These are phyloP conservation scores for Gyromitra esculenta DNA, from an alignment of 2,329 filamentous ascomycete genomes.

Conservation along the genomic window DNA sequence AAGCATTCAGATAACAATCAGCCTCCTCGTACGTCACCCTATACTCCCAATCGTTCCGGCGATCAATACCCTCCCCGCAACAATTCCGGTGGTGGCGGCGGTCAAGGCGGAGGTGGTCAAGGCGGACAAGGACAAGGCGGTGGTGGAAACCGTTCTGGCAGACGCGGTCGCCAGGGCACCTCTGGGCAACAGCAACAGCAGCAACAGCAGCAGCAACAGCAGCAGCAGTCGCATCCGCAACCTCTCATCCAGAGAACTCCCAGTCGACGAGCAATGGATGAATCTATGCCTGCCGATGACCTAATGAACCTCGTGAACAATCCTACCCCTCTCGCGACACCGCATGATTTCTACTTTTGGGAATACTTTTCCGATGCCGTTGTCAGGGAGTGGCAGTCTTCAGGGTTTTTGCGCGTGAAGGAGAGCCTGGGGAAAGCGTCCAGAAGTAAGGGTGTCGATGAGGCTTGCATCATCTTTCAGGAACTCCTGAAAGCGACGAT, in stretches of 20 bases:
- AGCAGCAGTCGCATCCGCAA: constrained; percentile 55
- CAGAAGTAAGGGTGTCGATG: constrained; percentile 73
- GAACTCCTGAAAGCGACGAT: constrained; percentile 82
- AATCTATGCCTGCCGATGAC: constrained; percentile 38
- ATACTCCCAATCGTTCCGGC: constrained; percentile 68
- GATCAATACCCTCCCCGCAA: constrained; percentile 69
- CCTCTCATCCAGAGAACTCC: constrained; percentile 58
- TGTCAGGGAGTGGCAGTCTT: constrained; percentile 73
- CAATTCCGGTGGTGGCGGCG: constrained; percentile 62
- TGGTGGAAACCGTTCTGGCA: constrained; percentile 63
- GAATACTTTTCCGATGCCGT: constrained; percentile 77
- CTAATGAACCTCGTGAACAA: constrained; percentile 41
- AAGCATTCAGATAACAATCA: constrained; percentile 57
- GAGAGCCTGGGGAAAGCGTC: constrained; percentile 70
- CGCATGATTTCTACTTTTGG: constrained; percentile 71
- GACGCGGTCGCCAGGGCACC: constrained; percentile 64
- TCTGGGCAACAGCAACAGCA: constrained; percentile 60
- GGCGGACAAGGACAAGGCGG: constrained; percentile 58
- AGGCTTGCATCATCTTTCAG: constrained; percentile 79
- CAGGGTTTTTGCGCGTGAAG: constrained; percentile 73
- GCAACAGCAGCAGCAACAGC: constrained; percentile 55
- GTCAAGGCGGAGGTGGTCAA: constrained; percentile 63
- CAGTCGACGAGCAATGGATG: constrained; percentile 43
- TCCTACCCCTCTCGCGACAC: constrained; percentile 42
- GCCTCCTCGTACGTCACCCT: constrained; percentile 44